Evolutionary conservation across 495 filamentous ascomycete genomes (phyloP), one percentile per base, ranked within the genome.

Genomic region (Podospora fimiseda): DNA sequence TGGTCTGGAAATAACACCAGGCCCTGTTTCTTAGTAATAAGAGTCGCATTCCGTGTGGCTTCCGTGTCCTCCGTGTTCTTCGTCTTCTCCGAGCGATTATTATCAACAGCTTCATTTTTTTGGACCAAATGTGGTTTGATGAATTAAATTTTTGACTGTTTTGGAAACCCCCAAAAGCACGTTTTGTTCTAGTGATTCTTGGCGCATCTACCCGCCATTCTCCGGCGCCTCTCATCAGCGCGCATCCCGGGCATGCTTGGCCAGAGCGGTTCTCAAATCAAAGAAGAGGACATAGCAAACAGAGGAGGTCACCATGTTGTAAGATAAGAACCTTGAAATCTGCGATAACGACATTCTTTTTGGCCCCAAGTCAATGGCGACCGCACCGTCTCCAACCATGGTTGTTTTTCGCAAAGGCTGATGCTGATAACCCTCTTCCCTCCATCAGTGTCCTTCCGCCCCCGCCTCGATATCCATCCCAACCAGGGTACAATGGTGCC

Each of bases 391-490:
- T n/a, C n/a, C n/a, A n/a, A 39, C 18, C 46, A 43, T 44, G 46
- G 24, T 18, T 22, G 11, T 38, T 14, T 9, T 1, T n/a, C 43
- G 40, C 47, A 44, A 42, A 38, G 44, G 51, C 61, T 64, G 49
- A 64, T 53, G 50, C 45, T 50, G 27, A 33, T 33, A 6, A 6
- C 27, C 11, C 11, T 5, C 27, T 33, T 11, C 27, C 27, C 45
- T 50, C 52, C 39, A 37, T 8, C 66, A 92, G 88, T 69, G 86
- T 91, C 48, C 76, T 91, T 55, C 88, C 88, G 54, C 89, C 90
- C 45, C 90, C 90, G 49, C 89, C 90, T 51, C 80, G 87, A 67
- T 94, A 91, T 71, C 85, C 84, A 40, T 76, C 80, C 48, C 81
- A 79, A 57, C 70, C 77, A 62, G 76, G 79, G 49, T 85, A 88